Percentiles rank a stretch among this genome's conserved stretches.
Conservation (phyloP, 1,284 basidiomycete genomes). For the Leccinum huronense region DNA sequence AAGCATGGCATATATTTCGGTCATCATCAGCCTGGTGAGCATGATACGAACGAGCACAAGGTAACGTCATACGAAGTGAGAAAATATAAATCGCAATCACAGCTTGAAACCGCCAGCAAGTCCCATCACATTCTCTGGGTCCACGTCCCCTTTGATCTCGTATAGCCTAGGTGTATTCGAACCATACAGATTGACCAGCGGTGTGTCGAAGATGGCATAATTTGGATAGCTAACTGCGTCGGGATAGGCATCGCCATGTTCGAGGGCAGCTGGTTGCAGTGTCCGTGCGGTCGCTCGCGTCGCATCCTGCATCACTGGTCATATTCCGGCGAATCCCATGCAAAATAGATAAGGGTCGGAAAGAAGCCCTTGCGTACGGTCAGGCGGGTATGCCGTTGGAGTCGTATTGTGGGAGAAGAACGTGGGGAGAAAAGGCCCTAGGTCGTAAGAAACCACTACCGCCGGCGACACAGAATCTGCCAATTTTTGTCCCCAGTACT, state of each 20-base stretch:
- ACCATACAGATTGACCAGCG: slow-evolving; percentile 23
- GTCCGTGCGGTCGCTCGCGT: slow-evolving; percentile 38
- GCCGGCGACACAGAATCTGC: slow-evolving; percentile 21
- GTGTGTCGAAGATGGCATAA: slow-evolving; percentile 50
- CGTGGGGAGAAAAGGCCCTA: slow-evolving; percentile 54
- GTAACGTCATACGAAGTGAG: background rate
- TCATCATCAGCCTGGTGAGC: background rate
- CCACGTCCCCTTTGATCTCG: slow-evolving; percentile 41
- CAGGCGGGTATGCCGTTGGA: slow-evolving; percentile 47
- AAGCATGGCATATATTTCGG: background rate
- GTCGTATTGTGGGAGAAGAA: slow-evolving; percentile 14
- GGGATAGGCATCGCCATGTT: background rate
- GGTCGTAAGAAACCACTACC: slow-evolving; percentile 40
- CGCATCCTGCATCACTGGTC: slow-evolving; percentile 44
- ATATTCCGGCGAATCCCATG: slow-evolving; percentile 37
- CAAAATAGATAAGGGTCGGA: slow-evolving; percentile 49
- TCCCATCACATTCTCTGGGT: slow-evolving; percentile 51
- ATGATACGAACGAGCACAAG: background rate
- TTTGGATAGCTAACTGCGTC: slow-evolving; percentile 45
- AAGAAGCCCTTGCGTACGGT: slow-evolving; percentile 38
- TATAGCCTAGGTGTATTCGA: slow-evolving; percentile 37
- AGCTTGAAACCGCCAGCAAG: slow-evolving; percentile 47
- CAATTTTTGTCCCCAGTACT: slow-evolving; percentile 9
- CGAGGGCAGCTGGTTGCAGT: slow-evolving; percentile 23
- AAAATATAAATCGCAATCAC: background rate